These are phyloP conservation scores for Gastrolobium bilobum DNA, from an alignment of 306 rosid species.

Conservation along the genomic window DNA sequence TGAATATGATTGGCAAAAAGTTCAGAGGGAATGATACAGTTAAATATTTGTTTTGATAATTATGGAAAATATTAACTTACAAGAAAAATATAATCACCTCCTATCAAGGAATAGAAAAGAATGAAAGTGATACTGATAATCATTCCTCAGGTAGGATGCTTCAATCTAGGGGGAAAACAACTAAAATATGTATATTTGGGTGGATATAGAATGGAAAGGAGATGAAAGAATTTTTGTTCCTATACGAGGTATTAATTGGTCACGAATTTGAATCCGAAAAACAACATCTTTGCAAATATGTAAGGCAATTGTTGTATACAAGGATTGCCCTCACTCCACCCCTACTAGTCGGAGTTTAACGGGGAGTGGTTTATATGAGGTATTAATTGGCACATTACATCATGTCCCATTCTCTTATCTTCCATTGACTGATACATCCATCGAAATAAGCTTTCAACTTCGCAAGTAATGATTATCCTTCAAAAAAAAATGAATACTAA, in stretches of 20 bases:
- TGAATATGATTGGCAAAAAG: background rate
- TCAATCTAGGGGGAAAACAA: background rate
- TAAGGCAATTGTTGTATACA: no score
- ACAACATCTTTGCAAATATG: no score
- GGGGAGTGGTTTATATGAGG: background rate
- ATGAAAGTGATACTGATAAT: background rate
- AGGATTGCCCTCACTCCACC: no score
- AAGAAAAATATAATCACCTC: background rate
- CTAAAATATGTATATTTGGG: background rate
- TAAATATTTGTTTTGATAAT: background rate
- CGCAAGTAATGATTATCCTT: background rate
- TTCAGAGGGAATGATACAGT: background rate
- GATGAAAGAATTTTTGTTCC: background rate
- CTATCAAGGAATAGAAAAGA: background rate
- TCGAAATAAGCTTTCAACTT: slow-evolving; percentile 14
- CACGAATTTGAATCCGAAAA: background rate
- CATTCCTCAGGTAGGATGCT: background rate
- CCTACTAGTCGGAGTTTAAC: no score
- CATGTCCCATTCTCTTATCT: slow-evolving; percentile 12
- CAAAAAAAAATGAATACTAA: no score
- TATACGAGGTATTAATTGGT: background rate
- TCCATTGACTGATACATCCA: slow-evolving; percentile 9
- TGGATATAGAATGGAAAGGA: background rate
- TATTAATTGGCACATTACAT: background rate
- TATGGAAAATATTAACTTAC: background rate